Percentiles rank a stretch among this genome's conserved stretches.
phyloP scores from a whole-genome alignment of 495 filamentous ascomycete genomes.

The Penicillium flavigenum region DNA sequence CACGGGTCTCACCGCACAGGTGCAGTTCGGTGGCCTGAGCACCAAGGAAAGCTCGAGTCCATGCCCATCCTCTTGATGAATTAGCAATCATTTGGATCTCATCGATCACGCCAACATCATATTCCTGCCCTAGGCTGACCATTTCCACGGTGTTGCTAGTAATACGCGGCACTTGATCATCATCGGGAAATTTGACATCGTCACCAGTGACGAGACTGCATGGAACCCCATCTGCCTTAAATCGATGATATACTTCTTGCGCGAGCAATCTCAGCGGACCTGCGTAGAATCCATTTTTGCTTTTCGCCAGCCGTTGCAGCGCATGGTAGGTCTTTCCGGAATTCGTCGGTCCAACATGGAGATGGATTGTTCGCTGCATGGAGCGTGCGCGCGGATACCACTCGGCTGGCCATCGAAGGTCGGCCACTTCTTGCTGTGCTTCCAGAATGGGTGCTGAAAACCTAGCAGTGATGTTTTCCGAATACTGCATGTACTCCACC shows the following conservation, averaged over 20 bases:
- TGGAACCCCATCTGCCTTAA: conserved; percentile 68
- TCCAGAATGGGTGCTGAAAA: conserved; percentile 50
- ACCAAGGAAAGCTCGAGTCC: conserved; percentile 91
- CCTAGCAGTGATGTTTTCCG: conserved; percentile 42
- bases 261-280: conserved; percentile 89
- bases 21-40: conserved; percentile 85
- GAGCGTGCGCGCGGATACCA: conserved; percentile 84
- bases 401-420: conserved; percentile 81
- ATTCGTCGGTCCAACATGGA: conserved; percentile 97
- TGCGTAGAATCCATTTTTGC: conserved; percentile 79
- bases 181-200: conserved; percentile 62
- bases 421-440: conserved; percentile 66
- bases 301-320: conserved; percentile 76
- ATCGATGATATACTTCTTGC: conserved; percentile 84
- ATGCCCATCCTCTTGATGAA: conserved; percentile 83
- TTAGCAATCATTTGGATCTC: conserved; percentile 98
- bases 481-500: conserved; percentile 60
- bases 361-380: conserved; percentile 77
- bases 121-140: conserved; percentile 65
- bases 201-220: conserved; percentile 91
- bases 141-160: conserved; percentile 95
- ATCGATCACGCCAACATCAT: conserved; percentile 94
- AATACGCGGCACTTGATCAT: conserved; percentile 51
- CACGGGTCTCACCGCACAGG: conserved; percentile 86
- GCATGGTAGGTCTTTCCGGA: conserved; percentile 98